phyloP scores from a whole-genome alignment of 257 asterid genomes.

The Solanum okadae region DNA sequence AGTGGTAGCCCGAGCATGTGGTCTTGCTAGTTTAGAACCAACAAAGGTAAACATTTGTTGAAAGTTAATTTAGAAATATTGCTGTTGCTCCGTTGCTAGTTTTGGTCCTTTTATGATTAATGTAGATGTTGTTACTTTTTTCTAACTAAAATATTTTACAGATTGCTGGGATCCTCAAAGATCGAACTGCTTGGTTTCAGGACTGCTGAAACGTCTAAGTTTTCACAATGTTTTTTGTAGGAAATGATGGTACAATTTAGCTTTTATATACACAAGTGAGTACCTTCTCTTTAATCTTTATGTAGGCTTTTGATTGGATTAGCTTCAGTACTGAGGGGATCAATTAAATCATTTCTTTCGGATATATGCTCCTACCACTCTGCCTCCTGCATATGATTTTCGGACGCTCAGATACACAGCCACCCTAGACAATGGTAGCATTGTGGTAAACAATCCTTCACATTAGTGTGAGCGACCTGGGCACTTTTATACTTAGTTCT shows the following conservation, averaged over 20 bases:
- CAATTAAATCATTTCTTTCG: slow-evolving; percentile 18
- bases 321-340: not conserved
- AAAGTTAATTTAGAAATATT: not conserved
- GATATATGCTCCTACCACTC: slow-evolving; percentile 94
- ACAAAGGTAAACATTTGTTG: slow-evolving; percentile 42
- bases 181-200: slow-evolving; percentile 90
- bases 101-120: not conserved
- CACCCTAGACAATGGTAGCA: slow-evolving; percentile 79
- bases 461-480: not conserved
- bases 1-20: slow-evolving; percentile 99
- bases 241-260: slow-evolving; percentile 88
- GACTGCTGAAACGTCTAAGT: slow-evolving; percentile 92
- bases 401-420: slow-evolving; percentile 96
- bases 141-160: slow-evolving; percentile 8
- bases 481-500: not conserved
- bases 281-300: not conserved
- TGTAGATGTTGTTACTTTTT: not conserved
- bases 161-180: slow-evolving; percentile 98
- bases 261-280: slow-evolving; percentile 77
- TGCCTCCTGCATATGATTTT: slow-evolving; percentile 95
- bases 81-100: not conserved
- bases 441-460: slow-evolving; percentile 54
- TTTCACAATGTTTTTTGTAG: slow-evolving; percentile 83
- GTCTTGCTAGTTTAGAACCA: slow-evolving; percentile 97
- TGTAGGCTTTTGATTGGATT: not conserved